Evolutionary conservation across 345 rosid genomes (phyloP).

Genomic region (Corchorus olitorius): DNA sequence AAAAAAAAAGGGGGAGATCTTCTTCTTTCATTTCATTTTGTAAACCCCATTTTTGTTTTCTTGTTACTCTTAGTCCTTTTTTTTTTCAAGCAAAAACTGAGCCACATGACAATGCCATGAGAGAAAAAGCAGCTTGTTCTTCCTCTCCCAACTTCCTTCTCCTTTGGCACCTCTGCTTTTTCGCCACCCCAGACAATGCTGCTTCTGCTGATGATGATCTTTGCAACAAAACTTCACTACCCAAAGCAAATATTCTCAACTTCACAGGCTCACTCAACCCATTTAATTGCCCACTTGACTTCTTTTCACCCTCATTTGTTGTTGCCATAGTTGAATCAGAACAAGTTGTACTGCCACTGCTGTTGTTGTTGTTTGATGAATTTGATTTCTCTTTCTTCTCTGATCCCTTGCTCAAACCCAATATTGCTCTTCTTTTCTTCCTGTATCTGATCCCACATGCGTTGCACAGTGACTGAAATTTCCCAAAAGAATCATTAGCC

Average conservation of each 20-base stretch:
- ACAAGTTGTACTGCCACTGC: background rate
- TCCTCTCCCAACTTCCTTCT: constrained; percentile 64
- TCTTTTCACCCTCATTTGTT: background rate
- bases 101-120: constrained; percentile 75
- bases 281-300: constrained; percentile 9
- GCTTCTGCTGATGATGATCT: constrained; percentile 26
- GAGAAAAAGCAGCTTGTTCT: constrained; percentile 80
- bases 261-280: constrained; percentile 34
- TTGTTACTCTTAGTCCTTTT: no score
- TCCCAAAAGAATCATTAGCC: background rate
- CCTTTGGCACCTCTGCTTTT: constrained; percentile 69
- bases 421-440: constrained; percentile 50
- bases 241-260: constrained; percentile 41
- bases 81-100: constrained; percentile 46
- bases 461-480: constrained; percentile 74
- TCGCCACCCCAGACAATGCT: constrained; percentile 32
- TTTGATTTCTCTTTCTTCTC: constrained; percentile 31
- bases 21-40: background rate
- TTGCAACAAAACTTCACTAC: constrained; percentile 36
- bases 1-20: background rate
- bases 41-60: background rate
- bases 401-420: constrained; percentile 27
- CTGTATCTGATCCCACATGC: constrained; percentile 91
- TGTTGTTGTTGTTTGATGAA: background rate
- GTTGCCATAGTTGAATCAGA: background rate